Base-by-base conservation (phyloP, 2,329 filamentous ascomycete genomes). In the Trichophyton simii region DNA sequence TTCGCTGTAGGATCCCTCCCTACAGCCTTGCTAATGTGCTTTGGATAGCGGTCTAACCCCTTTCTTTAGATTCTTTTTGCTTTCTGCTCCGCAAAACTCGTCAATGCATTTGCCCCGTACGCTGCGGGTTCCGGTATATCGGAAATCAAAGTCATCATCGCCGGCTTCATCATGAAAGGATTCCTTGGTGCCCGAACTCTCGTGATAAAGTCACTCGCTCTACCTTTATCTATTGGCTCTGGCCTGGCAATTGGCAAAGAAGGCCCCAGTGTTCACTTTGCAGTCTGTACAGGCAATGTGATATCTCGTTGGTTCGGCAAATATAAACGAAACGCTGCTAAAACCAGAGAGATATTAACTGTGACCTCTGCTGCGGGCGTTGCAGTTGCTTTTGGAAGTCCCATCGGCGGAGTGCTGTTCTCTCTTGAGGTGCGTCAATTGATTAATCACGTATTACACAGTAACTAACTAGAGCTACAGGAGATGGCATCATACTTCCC, bases 91-190 rank as follows among this genome's bases (percentile, higher is more conserved):
- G 91, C 91, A 0, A 85, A 82, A 42, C 80, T 99, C 46, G 94
- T 99, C 70, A 94, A 90, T 72, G 85, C 84, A 0, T 97, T 94
- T 74, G 91, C 94, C 3, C 94, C 94, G 0, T 99, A 99, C 72
- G 94, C 94, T 9, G 94, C 94, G 38, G 94, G 94, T 15, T 96
- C 90, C 11, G 94, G 94, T 46, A 99, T 99, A 62, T 96, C 91
- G 11, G 94, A 99, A 77, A 99, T 99, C 80, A 99, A 99, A 75
- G 96, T 91, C 75, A 97, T 99, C 71, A 96, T 99, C 70, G 94
- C 92, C 3, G 94, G 94, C 2, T 99, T 99, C 72, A 89, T 97
- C 58, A 99, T 99, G 94, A 96, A 97, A 75, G 94, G 91, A 0
- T 99, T 99, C 70, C 81, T 99, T 15, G 91, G 92, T 20, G 87